A percentile compares a stretch with the other conserved stretches of the same genome.
Conservation (phyloP, 805 yeast species). For the Candida namnaoensis region DNA sequence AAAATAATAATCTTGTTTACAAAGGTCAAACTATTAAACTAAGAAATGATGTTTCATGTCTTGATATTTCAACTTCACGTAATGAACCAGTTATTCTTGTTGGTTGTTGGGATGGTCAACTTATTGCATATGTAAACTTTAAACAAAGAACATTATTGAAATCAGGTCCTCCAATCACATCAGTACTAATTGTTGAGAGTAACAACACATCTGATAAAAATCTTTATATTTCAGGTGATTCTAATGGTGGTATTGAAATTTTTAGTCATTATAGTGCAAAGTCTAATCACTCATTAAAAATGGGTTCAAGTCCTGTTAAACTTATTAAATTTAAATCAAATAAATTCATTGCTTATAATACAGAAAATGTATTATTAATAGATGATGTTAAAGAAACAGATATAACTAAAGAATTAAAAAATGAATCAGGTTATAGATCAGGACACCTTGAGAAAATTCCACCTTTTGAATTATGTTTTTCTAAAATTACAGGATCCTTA, state of each 20-base stretch:
- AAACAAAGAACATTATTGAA: constrained; percentile 1
- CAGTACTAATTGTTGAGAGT: constrained; percentile 4
- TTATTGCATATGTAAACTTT: constrained; percentile 3
- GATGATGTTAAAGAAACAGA: too few relatives aligned
- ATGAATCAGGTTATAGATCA: too few relatives aligned
- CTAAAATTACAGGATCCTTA: background rate
- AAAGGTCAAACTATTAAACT: constrained; percentile 1
- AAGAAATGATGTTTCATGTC: constrained; percentile 8
- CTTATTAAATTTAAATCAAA: constrained; percentile 4
- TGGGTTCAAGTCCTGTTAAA: constrained; percentile 17
- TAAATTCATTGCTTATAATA: constrained; percentile 8
- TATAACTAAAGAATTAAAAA: too few relatives aligned
- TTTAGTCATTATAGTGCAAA: background rate
- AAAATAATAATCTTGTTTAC: background rate
- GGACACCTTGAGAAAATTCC: background rate
- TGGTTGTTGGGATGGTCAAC: constrained; percentile 17
- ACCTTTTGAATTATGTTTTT: background rate
- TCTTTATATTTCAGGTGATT: constrained; percentile 12
- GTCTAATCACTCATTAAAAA: background rate
- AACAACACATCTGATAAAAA: constrained; percentile 2
- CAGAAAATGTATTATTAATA: constrained; percentile 9
- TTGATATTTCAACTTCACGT: constrained; percentile 2
- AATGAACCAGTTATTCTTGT: constrained; percentile 3
- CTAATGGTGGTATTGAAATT: constrained; percentile 12
- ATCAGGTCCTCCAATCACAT: constrained; percentile 8